phyloP scores from a whole-genome alignment of 1,284 basidiomycete species.

The Termitomyces sp. region DNA sequence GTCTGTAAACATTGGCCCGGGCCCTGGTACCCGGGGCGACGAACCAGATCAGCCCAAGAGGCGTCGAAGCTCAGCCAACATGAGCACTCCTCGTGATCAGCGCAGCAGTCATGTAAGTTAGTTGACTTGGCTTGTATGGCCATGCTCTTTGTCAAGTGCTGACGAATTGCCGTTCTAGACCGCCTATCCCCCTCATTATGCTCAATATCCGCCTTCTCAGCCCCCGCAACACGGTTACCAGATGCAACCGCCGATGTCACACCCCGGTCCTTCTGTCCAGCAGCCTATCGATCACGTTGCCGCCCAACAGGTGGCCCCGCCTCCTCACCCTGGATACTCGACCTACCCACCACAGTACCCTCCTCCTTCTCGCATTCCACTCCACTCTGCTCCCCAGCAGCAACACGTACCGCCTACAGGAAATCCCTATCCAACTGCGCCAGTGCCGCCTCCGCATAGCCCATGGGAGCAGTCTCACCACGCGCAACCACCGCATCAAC shows the following conservation, averaged over 20 bases:
- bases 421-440: slow-evolving; percentile 33
- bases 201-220: slow-evolving; percentile 30
- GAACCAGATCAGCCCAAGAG: slow-evolving; percentile 33
- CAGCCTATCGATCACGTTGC: slow-evolving; percentile 32
- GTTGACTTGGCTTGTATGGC: slow-evolving; percentile 8
- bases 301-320: slow-evolving; percentile 27
- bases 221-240: slow-evolving; percentile 30
- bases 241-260: slow-evolving; percentile 25
- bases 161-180: slow-evolving; percentile 18
- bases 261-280: slow-evolving; percentile 24
- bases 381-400: slow-evolving; percentile 27
- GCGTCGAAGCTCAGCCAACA: slow-evolving; percentile 26
- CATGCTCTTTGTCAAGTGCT: slow-evolving; percentile 9
- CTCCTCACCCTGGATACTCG: slow-evolving; percentile 28
- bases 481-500: slow-evolving; percentile 23
- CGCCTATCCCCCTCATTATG: slow-evolving; percentile 30
- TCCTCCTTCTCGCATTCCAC: slow-evolving; percentile 19
- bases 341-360: slow-evolving; percentile 31
- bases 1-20: slow-evolving; percentile 28
- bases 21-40: slow-evolving; percentile 30
- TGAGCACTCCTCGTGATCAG: slow-evolving; percentile 30
- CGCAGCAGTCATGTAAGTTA: slow-evolving; percentile 32
- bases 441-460: slow-evolving; percentile 28
- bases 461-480: slow-evolving; percentile 31
- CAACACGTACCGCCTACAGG: slow-evolving; percentile 21